Evolutionary conservation across 225 moss, liverwort and hornwort genomes (phyloP).

Genomic region (Asterella californica): DNA sequence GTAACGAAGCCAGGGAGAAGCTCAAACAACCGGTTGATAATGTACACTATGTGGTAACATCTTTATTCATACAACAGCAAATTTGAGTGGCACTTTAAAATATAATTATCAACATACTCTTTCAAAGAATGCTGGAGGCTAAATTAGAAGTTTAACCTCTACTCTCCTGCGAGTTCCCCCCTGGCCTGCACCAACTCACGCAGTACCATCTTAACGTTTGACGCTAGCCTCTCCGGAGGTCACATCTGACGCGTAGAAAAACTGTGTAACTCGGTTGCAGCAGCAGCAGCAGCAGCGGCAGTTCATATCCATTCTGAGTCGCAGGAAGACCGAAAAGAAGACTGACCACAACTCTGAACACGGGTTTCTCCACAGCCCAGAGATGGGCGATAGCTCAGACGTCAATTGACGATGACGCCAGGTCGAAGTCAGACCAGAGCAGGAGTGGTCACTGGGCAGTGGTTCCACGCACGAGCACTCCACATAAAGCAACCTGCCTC

Average conservation of each 20-base stretch:
- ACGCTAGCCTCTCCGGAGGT: not conserved
- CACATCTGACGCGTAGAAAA: not conserved
- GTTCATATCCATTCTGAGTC: not conserved
- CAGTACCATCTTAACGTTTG: not conserved
- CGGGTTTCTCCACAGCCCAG: not conserved
- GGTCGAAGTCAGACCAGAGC: not conserved
- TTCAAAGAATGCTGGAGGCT: conserved; percentile 34
- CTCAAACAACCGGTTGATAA: not conserved
- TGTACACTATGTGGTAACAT: conserved; percentile 14
- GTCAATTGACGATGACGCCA: not conserved
- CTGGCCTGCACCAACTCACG: no score
- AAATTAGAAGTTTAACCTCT: conserved; percentile 26
- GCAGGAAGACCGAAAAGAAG: not conserved
- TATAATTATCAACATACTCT: conserved; percentile 16
- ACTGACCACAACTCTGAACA: not conserved
- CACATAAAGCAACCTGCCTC: not conserved
- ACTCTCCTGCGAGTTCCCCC: not conserved
- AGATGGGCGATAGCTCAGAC: no score
- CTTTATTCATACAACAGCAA: conserved; percentile 32
- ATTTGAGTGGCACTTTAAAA: conserved; percentile 9
- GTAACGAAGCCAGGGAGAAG: not conserved
- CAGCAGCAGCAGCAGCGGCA: not conserved
- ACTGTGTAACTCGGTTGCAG: not conserved
- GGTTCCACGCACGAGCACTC: not conserved
- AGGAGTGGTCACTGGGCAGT: not conserved